Percentiles rank a stretch among this genome's conserved stretches.
These are phyloP conservation scores for Lunasporangiospora selenospora DNA, from an alignment of 192 early-diverging fungal genomes.

Conservation along the genomic window DNA sequence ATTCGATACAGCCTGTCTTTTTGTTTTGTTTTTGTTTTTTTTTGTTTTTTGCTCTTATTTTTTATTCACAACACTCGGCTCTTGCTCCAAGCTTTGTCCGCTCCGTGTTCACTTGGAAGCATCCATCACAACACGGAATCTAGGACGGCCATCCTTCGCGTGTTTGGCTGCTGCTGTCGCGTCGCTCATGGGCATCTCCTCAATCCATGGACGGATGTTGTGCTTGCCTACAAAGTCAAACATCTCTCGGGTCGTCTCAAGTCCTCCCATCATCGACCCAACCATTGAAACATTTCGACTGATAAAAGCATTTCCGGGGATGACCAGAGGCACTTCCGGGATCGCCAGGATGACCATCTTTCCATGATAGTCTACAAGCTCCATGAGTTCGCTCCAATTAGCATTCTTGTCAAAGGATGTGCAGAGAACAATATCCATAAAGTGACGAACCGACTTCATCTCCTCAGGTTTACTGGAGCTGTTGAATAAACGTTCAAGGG, in stretches of 20 bases:
- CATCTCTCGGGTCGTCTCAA: constrained; percentile 66
- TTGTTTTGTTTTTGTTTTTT: no score
- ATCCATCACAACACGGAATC: constrained; percentile 72
- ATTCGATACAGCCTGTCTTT: no score
- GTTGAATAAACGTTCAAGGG: no score
- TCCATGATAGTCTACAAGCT: constrained; percentile 57
- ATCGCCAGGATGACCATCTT: constrained; percentile 64
- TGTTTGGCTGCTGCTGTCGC: constrained; percentile 61
- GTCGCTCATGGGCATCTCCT: constrained; percentile 59
- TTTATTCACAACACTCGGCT: no score
- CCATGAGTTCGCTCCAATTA: constrained; percentile 51
- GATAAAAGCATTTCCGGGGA: constrained; percentile 53
- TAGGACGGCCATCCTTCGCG: constrained; percentile 60
- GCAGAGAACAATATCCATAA: constrained; percentile 27
- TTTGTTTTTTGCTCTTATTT: no score
- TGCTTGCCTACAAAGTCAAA: constrained; percentile 67
- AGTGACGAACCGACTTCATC: not conserved
- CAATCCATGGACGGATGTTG: constrained; percentile 63
- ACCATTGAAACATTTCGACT: constrained; percentile 53
- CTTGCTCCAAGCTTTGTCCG: no score
- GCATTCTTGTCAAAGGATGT: constrained; percentile 28
- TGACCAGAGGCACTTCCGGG: constrained; percentile 56
- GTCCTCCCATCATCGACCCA: constrained; percentile 70
- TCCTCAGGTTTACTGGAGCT: not conserved
- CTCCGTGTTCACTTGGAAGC: no score